Base-by-base conservation (phyloP, 108 stramenopile genomes). In the Skeletonema marinoi region DNA sequence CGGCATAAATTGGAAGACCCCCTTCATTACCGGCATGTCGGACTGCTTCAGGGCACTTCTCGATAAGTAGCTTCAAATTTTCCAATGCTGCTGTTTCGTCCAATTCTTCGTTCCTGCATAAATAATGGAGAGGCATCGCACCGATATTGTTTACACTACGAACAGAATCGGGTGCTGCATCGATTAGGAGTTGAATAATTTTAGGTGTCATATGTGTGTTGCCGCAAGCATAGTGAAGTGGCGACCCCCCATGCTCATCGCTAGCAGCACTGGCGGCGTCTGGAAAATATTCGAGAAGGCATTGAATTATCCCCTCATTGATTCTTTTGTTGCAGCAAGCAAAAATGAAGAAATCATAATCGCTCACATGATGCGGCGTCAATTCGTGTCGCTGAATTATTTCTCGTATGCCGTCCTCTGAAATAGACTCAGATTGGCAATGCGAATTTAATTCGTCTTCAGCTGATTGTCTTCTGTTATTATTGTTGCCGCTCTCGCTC, bases 31-130 rank as follows among this genome's bases (percentile, higher is more conserved):
- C 54, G 1, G 5, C 54, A 21, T 21, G 21, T 6, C 21, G 0
- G 4, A 56, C 41, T n/a, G 67, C n/a, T 16, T 17, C 17, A 31
- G 42, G 67, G n/a, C 4, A 29, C 38, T 17, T 19, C 29, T 48
- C 68, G 41, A 68, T 2, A 32, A 70, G 30, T 2, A 70, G 9
- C 14, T 48, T 36, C 54, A 58, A n/a, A 58, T 58, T 70, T 19
- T 51, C 4, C 2, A n/a, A 10, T 30, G 48, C 32, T 1, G 25
- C 32, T 2, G 54, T 58, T 48, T 58, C 68, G 3, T 70, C 29
- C 31, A 58, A 17, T 4, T 2, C 12, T 3, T 19, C 4, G 12
- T 33, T 50, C 0, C 14, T 6, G 12, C 68, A 70, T 31, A 70
- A 48, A 54, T 8, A 16, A 33, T 70, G 68, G 6, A 70, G 32